Base-by-base conservation (phyloP, 2,329 filamentous ascomycete genomes). In the Penicillium sp. region DNA sequence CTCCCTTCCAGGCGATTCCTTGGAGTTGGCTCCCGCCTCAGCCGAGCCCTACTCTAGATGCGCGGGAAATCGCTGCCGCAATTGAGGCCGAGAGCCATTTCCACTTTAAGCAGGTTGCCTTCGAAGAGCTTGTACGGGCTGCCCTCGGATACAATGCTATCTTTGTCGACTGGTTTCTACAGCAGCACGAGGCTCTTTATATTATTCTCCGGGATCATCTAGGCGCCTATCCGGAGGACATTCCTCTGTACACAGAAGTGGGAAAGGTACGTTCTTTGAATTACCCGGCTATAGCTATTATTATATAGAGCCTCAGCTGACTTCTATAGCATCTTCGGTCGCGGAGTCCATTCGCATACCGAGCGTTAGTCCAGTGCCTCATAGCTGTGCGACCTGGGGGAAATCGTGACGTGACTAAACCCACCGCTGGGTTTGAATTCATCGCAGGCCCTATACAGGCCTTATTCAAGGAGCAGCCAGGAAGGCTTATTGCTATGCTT, bases 71-170 rank as follows among this genome's bases (percentile, higher is more conserved):
- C 51, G 73, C 73, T 1, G 55, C 55, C 6, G 66, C 64, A 3
- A 74, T 76, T 35, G 70, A 75, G 44, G 59, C 62, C 1, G 73
- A 76, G 56, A 76, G 74, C 48, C 69, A 71, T 56, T 60, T 72
- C n/a, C 74, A 75, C 13, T 75, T 76, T 29, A 67, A 61, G 29
- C 63, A 64, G 2, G 67, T 76, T 45, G 65, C 69, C 4, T 75
- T 76, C 39, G 72, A 75, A 53, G 72, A 74, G 35, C 64, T 73
- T 51, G 71, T 75, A 27, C 71, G 72, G 13, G 73, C 71, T 52
- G 68, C 73, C 10, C 56, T 76, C 34, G 70, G 71, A 3, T 75
- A 75, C 44, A 53, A 58, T 40, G 63, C 68, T 2, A 41, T 58
- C 12, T 67, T 68, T 4, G 68, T 75, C 10, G 66, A 74, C 27